Evolutionary conservation across 179 eudicot genomes (phyloP).

Genomic region (Spinacia oleracea): DNA sequence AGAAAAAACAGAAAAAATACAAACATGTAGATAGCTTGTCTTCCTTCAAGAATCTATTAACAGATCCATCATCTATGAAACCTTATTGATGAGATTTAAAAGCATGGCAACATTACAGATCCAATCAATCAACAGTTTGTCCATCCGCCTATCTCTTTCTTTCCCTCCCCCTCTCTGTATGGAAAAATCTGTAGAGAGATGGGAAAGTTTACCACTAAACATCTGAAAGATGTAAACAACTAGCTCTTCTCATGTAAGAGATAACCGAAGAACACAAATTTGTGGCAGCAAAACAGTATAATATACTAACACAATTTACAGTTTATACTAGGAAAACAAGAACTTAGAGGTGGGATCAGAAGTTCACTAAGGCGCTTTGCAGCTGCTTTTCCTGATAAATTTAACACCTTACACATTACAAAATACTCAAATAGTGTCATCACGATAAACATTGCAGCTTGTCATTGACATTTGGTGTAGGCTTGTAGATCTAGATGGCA

Average conservation of each 20-base stretch:
- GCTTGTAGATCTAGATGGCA: background rate
- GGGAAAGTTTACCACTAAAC: background rate
- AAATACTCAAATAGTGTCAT: background rate
- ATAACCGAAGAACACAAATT: background rate
- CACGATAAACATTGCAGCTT: background rate
- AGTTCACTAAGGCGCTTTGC: background rate
- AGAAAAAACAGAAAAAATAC: background rate
- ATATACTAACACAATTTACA: background rate
- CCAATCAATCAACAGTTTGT: background rate
- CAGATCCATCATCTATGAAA: background rate
- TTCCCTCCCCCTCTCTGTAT: background rate
- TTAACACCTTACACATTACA: background rate
- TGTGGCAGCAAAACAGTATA: background rate
- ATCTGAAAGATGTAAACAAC: background rate
- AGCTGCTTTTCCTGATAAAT: background rate
- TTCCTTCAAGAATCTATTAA: background rate
- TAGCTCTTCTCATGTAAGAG: background rate
- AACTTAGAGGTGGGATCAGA: conserved; percentile 4
- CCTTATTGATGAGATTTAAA: background rate
- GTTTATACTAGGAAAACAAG: background rate
- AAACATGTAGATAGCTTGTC: background rate
- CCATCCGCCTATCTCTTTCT: background rate
- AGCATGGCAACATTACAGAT: background rate
- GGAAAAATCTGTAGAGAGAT: background rate
- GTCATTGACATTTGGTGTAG: background rate